Evolutionary conservation across 768 basidiomycete species (phyloP).

Genomic region (Tephrocybe sp.): DNA sequence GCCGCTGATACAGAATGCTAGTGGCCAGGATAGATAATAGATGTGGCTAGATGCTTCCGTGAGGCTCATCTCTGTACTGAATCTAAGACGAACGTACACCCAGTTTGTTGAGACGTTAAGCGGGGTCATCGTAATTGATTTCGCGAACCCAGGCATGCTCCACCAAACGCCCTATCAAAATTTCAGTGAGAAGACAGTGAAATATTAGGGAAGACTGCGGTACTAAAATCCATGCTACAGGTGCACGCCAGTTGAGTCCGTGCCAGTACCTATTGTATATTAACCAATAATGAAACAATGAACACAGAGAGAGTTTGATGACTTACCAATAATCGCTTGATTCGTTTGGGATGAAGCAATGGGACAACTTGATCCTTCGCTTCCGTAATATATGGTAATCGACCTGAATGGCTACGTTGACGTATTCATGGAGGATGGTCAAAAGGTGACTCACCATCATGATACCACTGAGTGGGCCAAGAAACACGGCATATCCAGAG

Average conservation of each 20-base stretch:
- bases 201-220: background rate
- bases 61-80: background rate
- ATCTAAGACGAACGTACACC: constrained; percentile 18
- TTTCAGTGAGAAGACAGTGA: background rate
- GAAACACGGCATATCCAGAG: constrained; percentile 29
- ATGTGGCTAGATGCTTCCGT: constrained; percentile 16
- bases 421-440: background rate
- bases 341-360: constrained; percentile 23
- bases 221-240: constrained; percentile 9
- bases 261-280: constrained; percentile 22
- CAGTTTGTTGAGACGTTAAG: constrained; percentile 19
- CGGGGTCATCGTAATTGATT: constrained; percentile 16
- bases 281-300: background rate
- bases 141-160: constrained; percentile 26
- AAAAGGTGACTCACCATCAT: constrained; percentile 22
- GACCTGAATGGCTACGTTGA: constrained; percentile 11
- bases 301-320: constrained; percentile 19
- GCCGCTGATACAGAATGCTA: constrained; percentile 23
- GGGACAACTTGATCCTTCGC: constrained; percentile 25
- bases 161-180: constrained; percentile 26
- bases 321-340: constrained; percentile 30
- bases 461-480: constrained; percentile 30
- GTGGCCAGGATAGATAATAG: constrained; percentile 26
- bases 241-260: constrained; percentile 12
- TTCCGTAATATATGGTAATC: constrained; percentile 27